Conservation (phyloP, 768 basidiomycete species). For the Termitomyces sp. region DNA sequence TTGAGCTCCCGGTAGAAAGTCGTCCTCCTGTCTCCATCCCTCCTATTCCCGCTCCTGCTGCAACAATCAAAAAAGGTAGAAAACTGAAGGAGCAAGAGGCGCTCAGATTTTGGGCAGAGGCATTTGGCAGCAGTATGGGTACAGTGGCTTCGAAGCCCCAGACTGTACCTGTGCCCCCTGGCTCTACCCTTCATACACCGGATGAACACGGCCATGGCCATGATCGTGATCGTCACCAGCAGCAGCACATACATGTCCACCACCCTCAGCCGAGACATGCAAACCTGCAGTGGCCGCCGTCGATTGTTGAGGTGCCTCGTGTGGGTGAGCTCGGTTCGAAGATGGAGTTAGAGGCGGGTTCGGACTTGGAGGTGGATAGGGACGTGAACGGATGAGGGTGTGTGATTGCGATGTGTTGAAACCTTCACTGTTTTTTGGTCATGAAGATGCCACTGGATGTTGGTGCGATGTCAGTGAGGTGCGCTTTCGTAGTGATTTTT, state of each 20-base stretch:
- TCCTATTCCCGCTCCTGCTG: background rate
- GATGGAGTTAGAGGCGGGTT: no score
- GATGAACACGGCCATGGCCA: background rate
- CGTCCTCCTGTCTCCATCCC: background rate
- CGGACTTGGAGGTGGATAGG: background rate
- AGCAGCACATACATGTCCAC: background rate
- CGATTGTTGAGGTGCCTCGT: background rate
- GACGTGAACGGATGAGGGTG: background rate
- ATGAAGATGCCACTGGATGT: no score
- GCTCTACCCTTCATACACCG: background rate
- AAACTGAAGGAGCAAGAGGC: no score
- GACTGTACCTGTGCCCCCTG: background rate
- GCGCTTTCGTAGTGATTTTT: no score
- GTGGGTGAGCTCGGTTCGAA: background rate
- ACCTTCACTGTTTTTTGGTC: no score
- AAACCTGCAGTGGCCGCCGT: background rate
- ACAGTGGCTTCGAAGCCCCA: no score
- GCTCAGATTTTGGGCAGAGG: no score
- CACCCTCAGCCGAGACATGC: background rate
- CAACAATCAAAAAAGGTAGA: no score
- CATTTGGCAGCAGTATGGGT: background rate
- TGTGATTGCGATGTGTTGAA: no score
- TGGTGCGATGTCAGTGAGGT: no score
- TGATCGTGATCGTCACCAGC: no score
- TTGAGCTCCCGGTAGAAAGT: constrained; percentile 18